These are phyloP conservation scores for Flaveria ramosissima DNA, from an alignment of 129 eudicot species.

Conservation along the genomic window DNA sequence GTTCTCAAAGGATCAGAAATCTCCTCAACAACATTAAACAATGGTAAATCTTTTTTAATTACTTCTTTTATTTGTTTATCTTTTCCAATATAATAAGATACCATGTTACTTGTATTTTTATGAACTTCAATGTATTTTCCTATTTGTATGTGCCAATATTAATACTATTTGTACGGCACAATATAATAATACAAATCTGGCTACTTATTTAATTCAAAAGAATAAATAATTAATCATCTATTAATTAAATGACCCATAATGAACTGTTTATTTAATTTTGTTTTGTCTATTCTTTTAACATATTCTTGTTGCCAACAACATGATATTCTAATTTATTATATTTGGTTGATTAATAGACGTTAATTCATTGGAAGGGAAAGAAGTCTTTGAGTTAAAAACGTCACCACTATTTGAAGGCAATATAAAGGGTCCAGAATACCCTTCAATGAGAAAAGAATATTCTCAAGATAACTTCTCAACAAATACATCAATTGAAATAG, in stretches of 20 bases:
- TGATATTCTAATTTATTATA: slow-evolving; percentile 5
- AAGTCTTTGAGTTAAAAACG: slow-evolving; percentile 26
- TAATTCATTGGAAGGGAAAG: slow-evolving; percentile 20
- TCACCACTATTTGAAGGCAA: slow-evolving; percentile 30
- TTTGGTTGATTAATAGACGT: slow-evolving; percentile 23
- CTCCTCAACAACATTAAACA: slow-evolving; percentile 26
- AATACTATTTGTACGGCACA: not conserved
- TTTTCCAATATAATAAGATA: not conserved
- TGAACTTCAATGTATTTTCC: not conserved
- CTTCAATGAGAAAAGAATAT: slow-evolving; percentile 30
- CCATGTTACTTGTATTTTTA: not conserved
- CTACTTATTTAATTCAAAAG: not conserved
- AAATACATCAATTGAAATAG: slow-evolving; percentile 48
- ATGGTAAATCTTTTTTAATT: slow-evolving; percentile 37
- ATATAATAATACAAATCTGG: not conserved
- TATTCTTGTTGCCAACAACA: not conserved
- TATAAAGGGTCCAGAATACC: slow-evolving; percentile 29
- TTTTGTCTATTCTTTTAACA: not conserved
- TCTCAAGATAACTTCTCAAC: slow-evolving; percentile 35
- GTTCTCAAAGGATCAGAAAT: slow-evolving; percentile 89
- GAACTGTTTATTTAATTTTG: not conserved
- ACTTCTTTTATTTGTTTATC: not conserved
- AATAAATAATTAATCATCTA: not conserved
- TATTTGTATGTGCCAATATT: not conserved
- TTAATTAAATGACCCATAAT: not conserved